These are phyloP conservation scores for Lophiotrema nucula DNA, from an alignment of 495 filamentous ascomycete species.

Conservation along the genomic window DNA sequence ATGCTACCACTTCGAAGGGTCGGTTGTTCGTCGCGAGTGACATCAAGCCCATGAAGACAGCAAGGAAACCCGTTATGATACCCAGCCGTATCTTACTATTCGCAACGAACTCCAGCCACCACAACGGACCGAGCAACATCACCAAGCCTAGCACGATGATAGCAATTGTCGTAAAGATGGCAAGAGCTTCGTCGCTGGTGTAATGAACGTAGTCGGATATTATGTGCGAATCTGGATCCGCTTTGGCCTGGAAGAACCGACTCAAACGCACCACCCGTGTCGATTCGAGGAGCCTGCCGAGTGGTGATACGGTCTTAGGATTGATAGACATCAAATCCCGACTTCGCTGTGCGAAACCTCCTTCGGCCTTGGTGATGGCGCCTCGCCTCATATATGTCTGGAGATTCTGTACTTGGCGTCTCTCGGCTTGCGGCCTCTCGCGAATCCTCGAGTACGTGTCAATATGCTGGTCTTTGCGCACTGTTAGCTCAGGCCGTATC, in stretches of 20 bases:
- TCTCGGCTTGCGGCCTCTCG: not conserved
- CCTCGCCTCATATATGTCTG: not conserved
- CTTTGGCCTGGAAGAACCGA: slow-evolving; percentile 1
- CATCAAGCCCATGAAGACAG: slow-evolving; percentile 19
- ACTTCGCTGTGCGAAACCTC: not conserved
- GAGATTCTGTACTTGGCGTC: slow-evolving; percentile 9
- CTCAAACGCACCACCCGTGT: not conserved
- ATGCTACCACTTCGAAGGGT: slow-evolving; percentile 19
- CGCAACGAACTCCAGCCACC: slow-evolving; percentile 18
- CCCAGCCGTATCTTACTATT: not conserved
- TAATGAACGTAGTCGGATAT: not conserved
- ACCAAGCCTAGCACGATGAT: slow-evolving; percentile 7
- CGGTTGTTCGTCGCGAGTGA: slow-evolving; percentile 3
- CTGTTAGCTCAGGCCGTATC: no score
- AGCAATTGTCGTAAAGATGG: slow-evolving; percentile 1
- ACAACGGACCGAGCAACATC: slow-evolving; percentile 23
- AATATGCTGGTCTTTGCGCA: slow-evolving; percentile 23
- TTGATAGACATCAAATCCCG: slow-evolving; percentile 10
- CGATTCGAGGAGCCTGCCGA: slow-evolving; percentile 9
- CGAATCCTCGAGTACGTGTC: slow-evolving; percentile 16
- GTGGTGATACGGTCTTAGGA: not conserved
- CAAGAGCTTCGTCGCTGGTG: slow-evolving; percentile 1
- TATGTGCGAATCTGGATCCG: not conserved
- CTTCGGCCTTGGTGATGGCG: not conserved
- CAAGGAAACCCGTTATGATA: slow-evolving; percentile 18